Evolutionary conservation across 1,284 basidiomycete species (phyloP), one percentile per base, ranked within the genome.

Genomic region (Vanrija humicola): DNA sequence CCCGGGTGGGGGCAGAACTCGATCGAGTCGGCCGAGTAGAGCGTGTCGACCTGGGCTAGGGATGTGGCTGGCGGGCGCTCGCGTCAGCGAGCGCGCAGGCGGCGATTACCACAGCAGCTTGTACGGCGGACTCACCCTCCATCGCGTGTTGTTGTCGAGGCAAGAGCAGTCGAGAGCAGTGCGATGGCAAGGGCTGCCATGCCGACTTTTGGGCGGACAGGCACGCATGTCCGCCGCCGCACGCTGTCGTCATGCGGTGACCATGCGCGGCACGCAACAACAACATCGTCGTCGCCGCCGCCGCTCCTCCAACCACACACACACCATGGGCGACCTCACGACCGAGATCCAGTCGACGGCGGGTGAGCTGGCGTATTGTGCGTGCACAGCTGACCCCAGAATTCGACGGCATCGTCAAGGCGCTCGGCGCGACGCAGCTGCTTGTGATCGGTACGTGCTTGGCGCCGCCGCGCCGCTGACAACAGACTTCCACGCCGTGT

Each of bases 1-100:
- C 77, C 77, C 16, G 79, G 78, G 57, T 82, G 81, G 14, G 90
- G 91, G 66, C 90, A 93, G 72, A 91, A 95, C 68, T 96, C 93
- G 55, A 90, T 82, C 16, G 87, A 84, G 74, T 94, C 91, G n/a
- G 92, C 92, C 8, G 90, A 90, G 69, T 84, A 87, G 15, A 79
- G 75, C 0, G 92, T 95, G 73, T 92, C 86, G 65, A 85, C 59
- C 18, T 58, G 54, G 15, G 65, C 63, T 15, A 75, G 62, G 0
- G 72, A 72, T 16, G n/a, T 38, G 8, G 69, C 70, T 72, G 47
- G 15, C 34, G 34, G 9, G 34, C 34, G 34, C n/a, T n/a, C 1
- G 34, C 12, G 14, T 40, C 43, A 21, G 29, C 34, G 34, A 15
- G 12, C 34, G 12, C 1, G 28, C 28, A 3, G 28, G 28, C 28